Base-by-base conservation (phyloP, 2,329 filamentous ascomycete genomes). In the Aspergillus chevalieri region DNA sequence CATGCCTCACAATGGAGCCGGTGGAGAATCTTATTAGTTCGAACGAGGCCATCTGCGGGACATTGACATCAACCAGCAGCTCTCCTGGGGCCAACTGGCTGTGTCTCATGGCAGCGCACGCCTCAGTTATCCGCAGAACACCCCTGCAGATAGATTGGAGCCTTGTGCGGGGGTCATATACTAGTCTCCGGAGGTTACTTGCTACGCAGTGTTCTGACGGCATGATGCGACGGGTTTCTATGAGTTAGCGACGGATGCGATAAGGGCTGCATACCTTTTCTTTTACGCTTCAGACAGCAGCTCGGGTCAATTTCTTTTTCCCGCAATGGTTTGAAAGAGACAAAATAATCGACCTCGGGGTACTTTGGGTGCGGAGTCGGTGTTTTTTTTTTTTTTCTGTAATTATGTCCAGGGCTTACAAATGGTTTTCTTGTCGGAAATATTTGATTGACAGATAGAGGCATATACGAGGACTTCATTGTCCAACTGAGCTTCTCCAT, bases 1-100 rank as follows among this genome's bases (percentile, higher is more conserved):
- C 30, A 74, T 74, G 68, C 60, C 69, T 47, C 74, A 76, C 63
- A 76, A 76, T 55, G 74, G 74, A 49, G 71, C 74, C 39, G 68
- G 69, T 53, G 69, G 67, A 47, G 73, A 74, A 47, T 67, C 70
- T 47, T 75, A 74, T 59, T 72, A 68, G 49, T 19, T 44, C 43
- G 43, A 43, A 45, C 38, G 26, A 51, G 28, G 24, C 28, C 38
- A 50, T 51, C 47, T 34, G 50, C 47, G 44, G 43, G 42, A 54
- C 47, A 48, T 44, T 39, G 34, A 43, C 12, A 24, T 24, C 22
- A 38, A 14, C 38, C 47, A 15, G 41, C 28, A 41, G 30, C 36
- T 28, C 38, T 17, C 28, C 4, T 28, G 14, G n/a, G 6, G 24
- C 47, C n/a, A 36, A 41, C 15, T 19, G 19, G 42, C 44, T 24